Conservation (phyloP, 495 filamentous ascomycete genomes). For the Entonaema liquescens region DNA sequence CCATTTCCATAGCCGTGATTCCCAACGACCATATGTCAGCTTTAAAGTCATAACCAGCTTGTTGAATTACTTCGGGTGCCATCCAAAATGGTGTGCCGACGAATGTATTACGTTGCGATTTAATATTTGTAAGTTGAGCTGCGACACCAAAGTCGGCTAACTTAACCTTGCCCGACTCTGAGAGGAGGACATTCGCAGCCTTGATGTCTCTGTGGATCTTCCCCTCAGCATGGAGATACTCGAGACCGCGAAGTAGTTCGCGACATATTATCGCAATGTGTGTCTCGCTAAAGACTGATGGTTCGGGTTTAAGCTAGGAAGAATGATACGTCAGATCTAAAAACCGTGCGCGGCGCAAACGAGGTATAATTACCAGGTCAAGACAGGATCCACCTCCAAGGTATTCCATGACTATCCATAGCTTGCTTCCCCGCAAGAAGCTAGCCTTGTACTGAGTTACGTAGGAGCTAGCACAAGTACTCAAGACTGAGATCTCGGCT, state of each 20-base stretch:
- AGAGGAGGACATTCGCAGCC: conserved; percentile 90
- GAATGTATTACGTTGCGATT: conserved; percentile 97
- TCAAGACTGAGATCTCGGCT: conserved; percentile 94
- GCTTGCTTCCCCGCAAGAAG: conserved; percentile 90
- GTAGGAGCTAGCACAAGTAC: conserved; percentile 89
- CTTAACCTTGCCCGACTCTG: conserved; percentile 90
- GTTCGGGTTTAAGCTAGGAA: conserved; percentile 91
- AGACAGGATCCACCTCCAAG: conserved; percentile 92
- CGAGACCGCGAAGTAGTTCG: conserved; percentile 86
- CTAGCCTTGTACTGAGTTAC: conserved; percentile 97
- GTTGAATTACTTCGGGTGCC: conserved; percentile 98
- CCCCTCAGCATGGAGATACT: conserved; percentile 92
- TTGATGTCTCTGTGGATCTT: conserved; percentile 99
- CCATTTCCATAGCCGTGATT: conserved; percentile 94
- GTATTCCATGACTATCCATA: conserved; percentile 99
- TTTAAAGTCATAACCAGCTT: conserved; percentile 95
- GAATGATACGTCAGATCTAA: conserved; percentile 40
- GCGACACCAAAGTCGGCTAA: conserved; percentile 98
- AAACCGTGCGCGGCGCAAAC: neutral
- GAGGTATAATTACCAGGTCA: conserved; percentile 71
- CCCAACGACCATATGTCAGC: conserved; percentile 98
- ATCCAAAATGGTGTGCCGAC: conserved; percentile 99
- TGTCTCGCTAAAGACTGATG: conserved; percentile 84
- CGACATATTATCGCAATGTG: conserved; percentile 96
- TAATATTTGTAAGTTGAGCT: conserved; percentile 95